Conservation (phyloP, 441 rosid species). For the Populus hybrid region DNA sequence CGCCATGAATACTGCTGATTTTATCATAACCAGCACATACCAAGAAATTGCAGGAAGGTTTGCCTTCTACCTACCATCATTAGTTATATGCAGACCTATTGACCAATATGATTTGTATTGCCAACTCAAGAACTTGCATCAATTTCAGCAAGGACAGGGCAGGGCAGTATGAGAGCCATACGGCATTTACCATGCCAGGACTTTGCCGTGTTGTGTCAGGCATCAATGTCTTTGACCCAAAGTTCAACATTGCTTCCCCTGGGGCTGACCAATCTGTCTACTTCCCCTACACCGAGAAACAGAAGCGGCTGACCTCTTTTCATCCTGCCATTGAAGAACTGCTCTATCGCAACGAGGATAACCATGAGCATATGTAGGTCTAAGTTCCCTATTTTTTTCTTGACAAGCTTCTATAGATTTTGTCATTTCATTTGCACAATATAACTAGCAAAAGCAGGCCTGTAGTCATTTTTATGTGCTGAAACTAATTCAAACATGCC, state of each 20-base stretch:
- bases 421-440: background rate
- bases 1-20: conserved; percentile 86
- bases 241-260: too few relatives aligned
- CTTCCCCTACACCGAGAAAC: too few relatives aligned
- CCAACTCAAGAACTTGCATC: background rate
- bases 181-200: too few relatives aligned
- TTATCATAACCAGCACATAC: conserved; percentile 82
- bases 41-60: conserved; percentile 97
- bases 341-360: conserved; percentile 57
- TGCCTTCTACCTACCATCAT: conserved; percentile 10
- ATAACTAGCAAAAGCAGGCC: too few relatives aligned
- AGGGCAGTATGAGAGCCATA: too few relatives aligned
- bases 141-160: conserved; percentile 26
- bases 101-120: background rate
- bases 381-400: background rate
- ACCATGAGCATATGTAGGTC: conserved; percentile 69
- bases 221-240: too few relatives aligned
- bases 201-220: too few relatives aligned
- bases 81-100: background rate
- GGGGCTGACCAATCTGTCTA: too few relatives aligned
- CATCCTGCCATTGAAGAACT: conserved; percentile 75
- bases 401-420: too few relatives aligned
- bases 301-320: conserved; percentile 33
- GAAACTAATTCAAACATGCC: background rate
- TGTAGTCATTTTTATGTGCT: background rate